phyloP scores from a whole-genome alignment of 768 basidiomycete genomes.

The Calocybe gangraenosa region DNA sequence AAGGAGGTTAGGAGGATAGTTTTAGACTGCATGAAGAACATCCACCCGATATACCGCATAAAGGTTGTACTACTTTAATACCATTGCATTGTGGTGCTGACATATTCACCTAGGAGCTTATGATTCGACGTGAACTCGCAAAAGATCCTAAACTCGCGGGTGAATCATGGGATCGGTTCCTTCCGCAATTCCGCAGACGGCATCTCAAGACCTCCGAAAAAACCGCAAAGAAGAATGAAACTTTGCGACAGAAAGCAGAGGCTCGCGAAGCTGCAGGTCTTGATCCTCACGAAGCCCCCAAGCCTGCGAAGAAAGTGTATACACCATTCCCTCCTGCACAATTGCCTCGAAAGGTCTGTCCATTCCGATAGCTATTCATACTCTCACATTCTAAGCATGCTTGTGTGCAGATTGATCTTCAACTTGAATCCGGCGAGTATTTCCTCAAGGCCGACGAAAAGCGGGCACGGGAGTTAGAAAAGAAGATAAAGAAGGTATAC shows the following conservation, averaged over 20 bases:
- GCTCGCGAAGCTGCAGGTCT: constrained; percentile 67
- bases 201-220: constrained; percentile 94
- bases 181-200: constrained; percentile 91
- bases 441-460: constrained; percentile 93
- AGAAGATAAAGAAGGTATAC: constrained; percentile 72
- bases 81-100: not conserved
- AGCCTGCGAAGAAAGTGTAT: constrained; percentile 82
- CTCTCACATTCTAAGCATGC: constrained; percentile 1
- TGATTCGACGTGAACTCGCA: constrained; percentile 96
- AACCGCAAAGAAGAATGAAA: constrained; percentile 86
- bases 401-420: constrained; percentile 68
- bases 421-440: constrained; percentile 96
- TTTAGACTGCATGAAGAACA: constrained; percentile 99
- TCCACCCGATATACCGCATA: constrained; percentile 98
- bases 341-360: constrained; percentile 78
- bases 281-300: constrained; percentile 37
- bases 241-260: constrained; percentile 52
- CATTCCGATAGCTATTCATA: not conserved
- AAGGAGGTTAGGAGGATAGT: constrained; percentile 96
- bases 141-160: constrained; percentile 95
- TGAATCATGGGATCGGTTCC: constrained; percentile 96
- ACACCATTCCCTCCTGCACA: constrained; percentile 99
- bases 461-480: constrained; percentile 65
- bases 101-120: constrained; percentile 67
- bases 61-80: constrained; percentile 49